Evolutionary conservation across 2,329 filamentous ascomycete species (phyloP).

Genomic region (Aureobasidium uvarum): DNA sequence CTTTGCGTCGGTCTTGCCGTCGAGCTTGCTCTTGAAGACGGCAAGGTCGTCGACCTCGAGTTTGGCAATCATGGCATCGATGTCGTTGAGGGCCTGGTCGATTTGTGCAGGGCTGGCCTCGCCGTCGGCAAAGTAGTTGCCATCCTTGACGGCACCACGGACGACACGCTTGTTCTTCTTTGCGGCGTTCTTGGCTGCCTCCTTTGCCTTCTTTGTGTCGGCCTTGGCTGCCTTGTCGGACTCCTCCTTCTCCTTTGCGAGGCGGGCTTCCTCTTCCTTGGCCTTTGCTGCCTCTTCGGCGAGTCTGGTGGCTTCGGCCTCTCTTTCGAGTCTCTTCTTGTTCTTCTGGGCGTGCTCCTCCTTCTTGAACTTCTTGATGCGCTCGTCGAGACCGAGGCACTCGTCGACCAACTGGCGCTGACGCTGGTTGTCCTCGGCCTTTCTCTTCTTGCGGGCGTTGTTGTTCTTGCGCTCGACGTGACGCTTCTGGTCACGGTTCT

Average conservation of each 20-base stretch:
- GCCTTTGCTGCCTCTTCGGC: slow-evolving; percentile 80
- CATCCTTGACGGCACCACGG: slow-evolving; percentile 90
- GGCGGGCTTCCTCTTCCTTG: slow-evolving; percentile 79
- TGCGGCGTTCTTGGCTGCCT: slow-evolving; percentile 95
- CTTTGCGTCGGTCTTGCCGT: slow-evolving; percentile 69
- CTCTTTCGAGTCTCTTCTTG: slow-evolving; percentile 86
- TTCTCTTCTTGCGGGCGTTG: slow-evolving; percentile 98
- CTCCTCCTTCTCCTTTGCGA: slow-evolving; percentile 79
- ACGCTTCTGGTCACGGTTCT: slow-evolving; percentile 98
- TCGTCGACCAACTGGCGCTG: slow-evolving; percentile 89
- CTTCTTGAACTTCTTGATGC: slow-evolving; percentile 96
- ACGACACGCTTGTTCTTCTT: slow-evolving; percentile 99
- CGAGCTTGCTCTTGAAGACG: slow-evolving; percentile 74
- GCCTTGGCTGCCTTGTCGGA: slow-evolving; percentile 81
- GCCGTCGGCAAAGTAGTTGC: slow-evolving; percentile 80
- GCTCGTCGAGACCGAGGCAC: slow-evolving; percentile 78
- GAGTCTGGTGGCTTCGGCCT: slow-evolving; percentile 84
- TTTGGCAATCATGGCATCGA: slow-evolving; percentile 83
- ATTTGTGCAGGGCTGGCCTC: slow-evolving; percentile 76
- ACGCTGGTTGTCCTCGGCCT: slow-evolving; percentile 93
- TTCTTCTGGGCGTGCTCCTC: slow-evolving; percentile 92
- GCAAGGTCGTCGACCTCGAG: slow-evolving; percentile 90
- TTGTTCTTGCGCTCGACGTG: slow-evolving; percentile 98
- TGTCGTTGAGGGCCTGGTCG: slow-evolving; percentile 77
- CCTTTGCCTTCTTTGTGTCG: slow-evolving; percentile 91